Base-by-base conservation (phyloP, 805 yeast genomes). In the Candida awuae region DNA sequence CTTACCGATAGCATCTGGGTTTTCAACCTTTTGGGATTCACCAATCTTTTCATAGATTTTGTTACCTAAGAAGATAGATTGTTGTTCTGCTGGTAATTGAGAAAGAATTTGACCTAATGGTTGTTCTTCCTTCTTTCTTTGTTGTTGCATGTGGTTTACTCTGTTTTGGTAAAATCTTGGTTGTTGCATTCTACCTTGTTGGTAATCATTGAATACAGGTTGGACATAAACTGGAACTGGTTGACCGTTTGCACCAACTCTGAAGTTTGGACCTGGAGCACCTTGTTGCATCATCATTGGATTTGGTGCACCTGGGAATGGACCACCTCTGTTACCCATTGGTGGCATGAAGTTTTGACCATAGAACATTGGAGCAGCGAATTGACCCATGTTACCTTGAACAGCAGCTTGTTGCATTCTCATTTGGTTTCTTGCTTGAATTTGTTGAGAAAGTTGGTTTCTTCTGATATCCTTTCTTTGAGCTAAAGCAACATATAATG, bases 401-500 rank as follows among this genome's bases (percentile, higher is more conserved):
- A 94, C 94, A 53, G 85, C 85, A 63, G 88, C 94, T 68, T 87
- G 95, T 74, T 90, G 97, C 76, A 87, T 75, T 76, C 97, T 85
- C 82, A 88, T 77, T 71, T 90, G 97, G 78, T 85, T 86, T 74
- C 96, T 85, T 52, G 96, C 97, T 67, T 84, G 94, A 62, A 87
- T 84, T 71, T 92, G 97, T 72, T 92, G 97, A 66, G 86, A 90
- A 65, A 92, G 75, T 73, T 92, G 97, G 56, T 85, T 77, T 65
- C 95, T 83, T 77, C 98, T 87, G 43, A 86, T 95, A 55, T 90
- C 98, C 73, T 86, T 90, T 68, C 95, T 84, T 77, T 92, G 98
- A 55, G 98, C 98, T 61, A 92, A 79, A 46, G 97, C 96, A 68
- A 92, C 98, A 65, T 90, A 92, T 62, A 92, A 75, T 58, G 97